phyloP scores from a whole-genome alignment of 1,284 basidiomycete species.

The Heterobasidion occidentale region DNA sequence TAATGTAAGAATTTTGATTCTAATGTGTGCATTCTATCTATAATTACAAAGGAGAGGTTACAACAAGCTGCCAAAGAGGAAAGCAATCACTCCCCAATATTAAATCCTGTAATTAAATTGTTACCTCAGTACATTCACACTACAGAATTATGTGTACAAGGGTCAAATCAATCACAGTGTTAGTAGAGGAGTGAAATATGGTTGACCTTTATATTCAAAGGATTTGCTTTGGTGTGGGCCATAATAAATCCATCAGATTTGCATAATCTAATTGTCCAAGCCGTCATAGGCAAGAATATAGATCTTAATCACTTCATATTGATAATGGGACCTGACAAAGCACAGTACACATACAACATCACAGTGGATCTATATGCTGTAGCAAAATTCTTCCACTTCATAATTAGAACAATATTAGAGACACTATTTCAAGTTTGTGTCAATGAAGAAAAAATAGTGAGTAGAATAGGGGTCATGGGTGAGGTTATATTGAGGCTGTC shows the following conservation, averaged over 20 bases:
- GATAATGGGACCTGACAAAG: slow-evolving; percentile 18
- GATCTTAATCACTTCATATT: slow-evolving; percentile 25
- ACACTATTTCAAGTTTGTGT: slow-evolving; percentile 25
- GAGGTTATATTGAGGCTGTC: slow-evolving; percentile 20
- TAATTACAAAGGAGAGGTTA: slow-evolving; percentile 9
- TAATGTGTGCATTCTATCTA: slow-evolving; percentile 7
- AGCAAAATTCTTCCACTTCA: slow-evolving; percentile 30
- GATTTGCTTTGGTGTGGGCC: slow-evolving; percentile 12
- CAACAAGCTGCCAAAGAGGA: slow-evolving; percentile 10
- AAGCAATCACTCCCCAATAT: slow-evolving; percentile 3
- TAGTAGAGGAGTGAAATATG: background rate
- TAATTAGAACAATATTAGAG: slow-evolving; percentile 23
- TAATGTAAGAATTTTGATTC: slow-evolving; percentile 5
- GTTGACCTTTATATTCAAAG: background rate
- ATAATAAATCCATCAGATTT: slow-evolving; percentile 23
- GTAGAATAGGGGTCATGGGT: slow-evolving; percentile 15
- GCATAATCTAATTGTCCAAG: slow-evolving; percentile 25
- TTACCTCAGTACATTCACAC: slow-evolving; percentile 9
- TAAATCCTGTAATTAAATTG: slow-evolving; percentile 8
- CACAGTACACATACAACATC: slow-evolving; percentile 21
- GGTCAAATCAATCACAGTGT: background rate
- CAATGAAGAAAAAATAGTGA: slow-evolving; percentile 10
- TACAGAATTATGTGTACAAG: slow-evolving; percentile 6
- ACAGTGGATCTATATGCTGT: slow-evolving; percentile 29
- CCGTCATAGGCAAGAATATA: slow-evolving; percentile 30